A percentile compares a stretch with the other conserved stretches of the same genome.
Evolutionary conservation across 768 basidiomycete species (phyloP).

Genomic region (Hypholoma fasciculare): DNA sequence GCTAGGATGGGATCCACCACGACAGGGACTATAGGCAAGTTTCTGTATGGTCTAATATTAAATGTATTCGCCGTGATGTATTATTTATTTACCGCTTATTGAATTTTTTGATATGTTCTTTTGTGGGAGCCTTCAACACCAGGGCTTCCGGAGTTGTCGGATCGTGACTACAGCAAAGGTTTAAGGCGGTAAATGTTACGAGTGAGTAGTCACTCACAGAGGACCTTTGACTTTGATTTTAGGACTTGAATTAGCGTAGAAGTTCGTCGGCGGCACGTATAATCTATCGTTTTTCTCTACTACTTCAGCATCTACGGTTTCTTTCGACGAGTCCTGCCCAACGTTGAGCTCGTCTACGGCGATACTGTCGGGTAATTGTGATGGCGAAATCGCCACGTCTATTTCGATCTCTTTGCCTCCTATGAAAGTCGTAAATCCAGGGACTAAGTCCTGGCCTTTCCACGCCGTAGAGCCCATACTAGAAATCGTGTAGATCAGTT

Average conservation of each 20-base stretch:
- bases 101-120: constrained; percentile 61
- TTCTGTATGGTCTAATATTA: constrained; percentile 36
- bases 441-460: constrained; percentile 55
- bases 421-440: constrained; percentile 45
- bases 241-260: constrained; percentile 46
- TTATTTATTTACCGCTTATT: constrained; percentile 62
- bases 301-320: neutral
- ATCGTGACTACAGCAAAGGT: constrained; percentile 58
- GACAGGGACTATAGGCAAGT: constrained; percentile 69
- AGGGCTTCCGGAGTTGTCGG: constrained; percentile 76
- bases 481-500: neutral
- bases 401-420: constrained; percentile 65
- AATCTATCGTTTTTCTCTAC: constrained; percentile 17
- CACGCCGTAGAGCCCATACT: constrained; percentile 66
- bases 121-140: constrained; percentile 80
- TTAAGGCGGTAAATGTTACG: neutral
- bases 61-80: constrained; percentile 2
- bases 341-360: constrained; percentile 1
- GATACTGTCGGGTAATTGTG: constrained; percentile 50
- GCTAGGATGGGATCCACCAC: constrained; percentile 89
- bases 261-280: constrained; percentile 58
- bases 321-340: neutral
- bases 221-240: constrained; percentile 41
- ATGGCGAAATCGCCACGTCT: constrained; percentile 47
- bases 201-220: constrained; percentile 40